Base-by-base conservation (phyloP, 1,284 basidiomycete species). In the Leucoagaricus sp. region DNA sequence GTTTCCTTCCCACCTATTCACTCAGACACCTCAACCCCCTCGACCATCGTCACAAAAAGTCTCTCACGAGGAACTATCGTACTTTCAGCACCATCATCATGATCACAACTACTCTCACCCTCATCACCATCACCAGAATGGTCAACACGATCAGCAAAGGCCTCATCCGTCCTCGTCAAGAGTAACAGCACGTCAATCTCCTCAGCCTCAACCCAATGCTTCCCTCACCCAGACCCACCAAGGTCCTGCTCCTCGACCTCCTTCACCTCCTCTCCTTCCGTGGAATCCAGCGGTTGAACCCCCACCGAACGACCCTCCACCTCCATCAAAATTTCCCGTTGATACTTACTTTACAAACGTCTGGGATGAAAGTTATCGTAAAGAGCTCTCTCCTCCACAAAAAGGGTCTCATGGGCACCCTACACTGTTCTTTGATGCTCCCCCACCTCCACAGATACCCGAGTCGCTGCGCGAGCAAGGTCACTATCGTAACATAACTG, bases 221-320 rank as follows among this genome's bases (percentile, higher is more conserved):
- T 33, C 42, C 12, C 12, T 8, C 31, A 21, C 47, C 5, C 38
- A 46, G 25, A 1, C 31, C 7, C 31, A 45, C 49, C 10, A 55
- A 57, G 19, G 40, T 60, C 21, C 55, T 61, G 26, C 66, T 8
- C 71, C 68, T 53, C 77, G 78, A 26, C 78, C 81, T 17, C 61
- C 71, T 10, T 88, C 88, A n/a, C 85, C 85, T 36, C 85, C 87
- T 1, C 78, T 86, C 67, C 63, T 87, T 40, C 63, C 77, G 21
- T 89, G 87, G 86, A 86, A 89, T 67, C 81, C 87, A 34, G 84
- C 85, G 21, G 57, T 86, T 34, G 86, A 89, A 63, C 87, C 87
- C 4, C 88, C 89, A n/a, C 87, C 87, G n/a, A 84, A 75, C 41
- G 74, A 69, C 38, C 70, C 75, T 25, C 85, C 84, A 15, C 65